Conservation (phyloP, 148 eudicot species). For the Oxyria digyna region DNA sequence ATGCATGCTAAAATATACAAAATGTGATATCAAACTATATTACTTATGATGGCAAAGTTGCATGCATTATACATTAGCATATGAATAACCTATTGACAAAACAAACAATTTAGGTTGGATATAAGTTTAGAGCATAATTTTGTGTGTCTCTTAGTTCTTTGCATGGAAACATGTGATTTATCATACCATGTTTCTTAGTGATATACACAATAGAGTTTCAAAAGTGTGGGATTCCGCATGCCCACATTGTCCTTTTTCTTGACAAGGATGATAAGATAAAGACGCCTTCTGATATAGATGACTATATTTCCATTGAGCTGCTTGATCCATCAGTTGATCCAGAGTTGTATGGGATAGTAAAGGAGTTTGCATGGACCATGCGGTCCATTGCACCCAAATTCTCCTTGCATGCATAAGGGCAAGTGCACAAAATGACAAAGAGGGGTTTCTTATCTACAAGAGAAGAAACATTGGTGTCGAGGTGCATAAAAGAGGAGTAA, state of each 20-base stretch:
- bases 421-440: neutral
- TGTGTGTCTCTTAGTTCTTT: neutral
- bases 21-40: too few species aligned
- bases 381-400: neutral
- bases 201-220: too few species aligned
- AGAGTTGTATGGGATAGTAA: neutral
- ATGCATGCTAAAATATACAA: too few species aligned
- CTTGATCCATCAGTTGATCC: neutral
- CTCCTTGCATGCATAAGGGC: neutral
- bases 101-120: too few species aligned
- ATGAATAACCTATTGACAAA: too few species aligned
- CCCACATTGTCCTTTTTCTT: neutral
- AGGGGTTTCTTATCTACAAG: constrained; percentile 9
- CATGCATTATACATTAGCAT: too few species aligned
- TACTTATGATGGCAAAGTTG: too few species aligned
- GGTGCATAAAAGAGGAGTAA: neutral
- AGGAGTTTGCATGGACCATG: neutral
- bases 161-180: neutral
- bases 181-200: too few species aligned
- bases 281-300: neutral
- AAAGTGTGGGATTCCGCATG: constrained; percentile 7
- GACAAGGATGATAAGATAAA: neutral
- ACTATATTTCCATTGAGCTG: neutral
- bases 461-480: neutral
- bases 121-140: too few species aligned